Evolutionary conservation across 192 early-diverging fungal genomes (phyloP).

Genomic region (Coemansia aciculifera): DNA sequence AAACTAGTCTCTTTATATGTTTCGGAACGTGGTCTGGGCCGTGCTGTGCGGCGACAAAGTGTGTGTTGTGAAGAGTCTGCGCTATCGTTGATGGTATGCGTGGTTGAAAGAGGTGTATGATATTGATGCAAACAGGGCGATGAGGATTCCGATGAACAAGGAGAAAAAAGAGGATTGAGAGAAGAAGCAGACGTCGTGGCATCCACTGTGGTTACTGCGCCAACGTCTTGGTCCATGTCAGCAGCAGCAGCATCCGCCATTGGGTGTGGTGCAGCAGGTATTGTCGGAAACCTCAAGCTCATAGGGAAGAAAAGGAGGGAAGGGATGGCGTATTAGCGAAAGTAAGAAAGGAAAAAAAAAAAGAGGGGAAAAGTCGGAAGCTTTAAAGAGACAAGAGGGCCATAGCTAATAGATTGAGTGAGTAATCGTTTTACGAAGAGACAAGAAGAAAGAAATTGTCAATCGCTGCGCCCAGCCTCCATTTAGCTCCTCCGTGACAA

Average conservation of each 20-base stretch:
- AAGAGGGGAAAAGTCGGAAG: background rate
- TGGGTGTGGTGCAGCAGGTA: background rate
- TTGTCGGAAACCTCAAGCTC: no score
- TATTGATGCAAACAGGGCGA: background rate
- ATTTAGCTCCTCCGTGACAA: no score
- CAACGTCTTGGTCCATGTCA: background rate
- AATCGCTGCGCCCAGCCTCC: no score
- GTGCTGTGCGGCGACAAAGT: background rate
- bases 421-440: no score
- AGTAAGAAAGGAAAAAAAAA: conserved; percentile 7
- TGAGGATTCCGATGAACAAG: background rate
- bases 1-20: background rate
- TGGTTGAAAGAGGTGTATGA: background rate
- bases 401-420: no score
- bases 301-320: background rate
- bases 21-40: background rate
- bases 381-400: background rate
- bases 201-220: background rate
- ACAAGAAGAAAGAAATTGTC: no score
- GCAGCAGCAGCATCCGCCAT: background rate
- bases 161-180: background rate
- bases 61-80: background rate
- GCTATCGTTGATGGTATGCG: background rate
- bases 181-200: background rate
- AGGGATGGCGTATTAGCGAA: background rate